Base-by-base conservation (phyloP, 495 filamentous ascomycete species). In the Pseudoneurospora amorphoporcata region DNA sequence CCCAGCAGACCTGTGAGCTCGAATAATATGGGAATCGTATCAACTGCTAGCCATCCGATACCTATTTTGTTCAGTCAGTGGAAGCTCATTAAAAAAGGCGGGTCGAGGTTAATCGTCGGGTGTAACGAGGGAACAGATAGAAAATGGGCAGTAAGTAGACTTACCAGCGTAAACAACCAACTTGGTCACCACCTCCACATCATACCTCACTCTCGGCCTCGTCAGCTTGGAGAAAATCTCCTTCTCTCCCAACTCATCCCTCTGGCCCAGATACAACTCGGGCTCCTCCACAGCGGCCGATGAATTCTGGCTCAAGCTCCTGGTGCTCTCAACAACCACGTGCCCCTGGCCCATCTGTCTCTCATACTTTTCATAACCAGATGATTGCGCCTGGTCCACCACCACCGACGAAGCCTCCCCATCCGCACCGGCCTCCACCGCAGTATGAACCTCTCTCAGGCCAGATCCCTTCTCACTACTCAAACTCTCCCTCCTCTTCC, bases 161-260 rank as follows among this genome's bases (percentile, higher is more conserved):
- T 16, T 70, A 97, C 95, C 95, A 72, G 90, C 86, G 86, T 99
- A 99, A 47, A 99, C 94, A 77, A 99, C 91, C 70, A 99, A 83
- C 82, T 97, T 98, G 19, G 95, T 98, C 53, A 98, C 89, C 29
- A 99, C 95, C 79, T 99, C 95, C 9, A 98, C 95, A 83, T 99
- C 95, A 78, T 99, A 99, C 74, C 94, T 86, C 39, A 97, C 94
- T 70, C 95, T 89, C 23, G 95, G 94, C 81, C 90, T 94, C 71
- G 94, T 90, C 70, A 98, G 87, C 79, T 86, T 88, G 19, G 89
- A 90, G 79, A 98, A 97, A 76, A 99, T 89, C 77, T 97, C 92
- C 74, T 87, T 88, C 77, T 96, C 92, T 76, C 81, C 87, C 61
- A 86, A 74, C 81, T 88, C 85, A 74, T 87, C 84, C 70, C 82